A percentile compares a stretch with the other conserved stretches of the same genome.
Evolutionary conservation across 2,329 filamentous ascomycete species (phyloP).

Genomic region (Penicillium sp.): DNA sequence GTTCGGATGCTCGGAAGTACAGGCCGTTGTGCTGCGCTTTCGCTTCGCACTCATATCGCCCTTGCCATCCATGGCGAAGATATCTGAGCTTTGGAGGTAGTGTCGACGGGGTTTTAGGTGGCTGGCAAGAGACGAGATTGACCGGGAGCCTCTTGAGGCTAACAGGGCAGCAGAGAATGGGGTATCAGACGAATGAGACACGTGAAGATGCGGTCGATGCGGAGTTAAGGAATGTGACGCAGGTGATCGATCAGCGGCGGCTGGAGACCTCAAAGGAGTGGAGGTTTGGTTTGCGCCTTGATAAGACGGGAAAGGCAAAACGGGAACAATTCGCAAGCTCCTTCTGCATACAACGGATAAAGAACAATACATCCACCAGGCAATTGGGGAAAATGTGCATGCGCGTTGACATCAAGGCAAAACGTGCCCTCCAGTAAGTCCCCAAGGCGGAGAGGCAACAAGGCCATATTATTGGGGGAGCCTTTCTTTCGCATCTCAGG

Average conservation of each 20-base stretch:
- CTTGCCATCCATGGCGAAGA: conserved; percentile 41
- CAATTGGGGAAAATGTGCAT: conserved; percentile 4
- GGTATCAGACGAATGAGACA: not conserved
- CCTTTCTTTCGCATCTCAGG: not conserved
- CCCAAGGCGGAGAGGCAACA: not conserved
- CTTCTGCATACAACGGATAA: conserved; percentile 25
- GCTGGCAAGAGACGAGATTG: conserved; percentile 8
- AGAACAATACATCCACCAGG: conserved; percentile 30
- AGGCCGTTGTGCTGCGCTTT: conserved; percentile 47
- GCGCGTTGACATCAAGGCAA: conserved; percentile 4
- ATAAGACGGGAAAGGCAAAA: not conserved
- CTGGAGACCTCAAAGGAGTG: conserved; percentile 2
- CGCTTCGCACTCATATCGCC: conserved; percentile 46
- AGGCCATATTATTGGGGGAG: not conserved
- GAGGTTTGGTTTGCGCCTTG: not conserved
- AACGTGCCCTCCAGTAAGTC: not conserved
- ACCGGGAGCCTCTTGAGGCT: conserved; percentile 11
- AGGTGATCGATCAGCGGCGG: conserved; percentile 6
- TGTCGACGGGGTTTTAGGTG: conserved; percentile 6
- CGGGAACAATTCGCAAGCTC: conserved; percentile 21
- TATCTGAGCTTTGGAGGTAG: conserved; percentile 5
- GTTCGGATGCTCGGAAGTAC: conserved; percentile 44
- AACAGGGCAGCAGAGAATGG: conserved; percentile 6
- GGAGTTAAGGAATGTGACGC: conserved; percentile 10
- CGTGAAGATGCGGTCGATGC: conserved; percentile 5